A percentile compares a stretch with the other conserved stretches of the same genome.
These are phyloP conservation scores for Entomortierella chlamydospora DNA, from an alignment of 192 early-diverging fungal species.

Conservation along the genomic window DNA sequence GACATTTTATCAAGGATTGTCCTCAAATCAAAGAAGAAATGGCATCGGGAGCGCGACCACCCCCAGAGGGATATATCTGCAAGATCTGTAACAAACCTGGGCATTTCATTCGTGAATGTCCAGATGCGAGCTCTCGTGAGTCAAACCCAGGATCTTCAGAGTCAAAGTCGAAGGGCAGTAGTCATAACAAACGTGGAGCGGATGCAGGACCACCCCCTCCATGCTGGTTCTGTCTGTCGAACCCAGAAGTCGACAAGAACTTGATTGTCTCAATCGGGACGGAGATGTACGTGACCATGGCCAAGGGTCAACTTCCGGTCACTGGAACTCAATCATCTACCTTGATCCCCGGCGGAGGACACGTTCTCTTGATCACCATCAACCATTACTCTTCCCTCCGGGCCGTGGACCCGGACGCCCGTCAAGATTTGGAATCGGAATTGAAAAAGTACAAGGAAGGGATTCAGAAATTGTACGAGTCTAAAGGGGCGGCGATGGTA, in stretches of 20 bases:
- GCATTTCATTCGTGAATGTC: slow-evolving; percentile 75
- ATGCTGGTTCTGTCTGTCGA: slow-evolving; percentile 98
- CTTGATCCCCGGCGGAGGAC: slow-evolving; percentile 82
- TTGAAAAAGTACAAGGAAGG: slow-evolving; percentile 67
- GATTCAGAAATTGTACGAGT: slow-evolving; percentile 63
- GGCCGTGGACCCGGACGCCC: slow-evolving; percentile 53
- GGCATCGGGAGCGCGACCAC: slow-evolving; percentile 28
- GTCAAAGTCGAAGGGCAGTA: not conserved
- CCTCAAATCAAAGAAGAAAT: slow-evolving; percentile 47
- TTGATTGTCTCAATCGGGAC: slow-evolving; percentile 86
- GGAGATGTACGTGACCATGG: slow-evolving; percentile 85
- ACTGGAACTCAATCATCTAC: slow-evolving; percentile 34
- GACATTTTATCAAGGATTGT: slow-evolving; percentile 68
- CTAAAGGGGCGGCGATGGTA: slow-evolving; percentile 74
- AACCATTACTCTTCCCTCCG: slow-evolving; percentile 62
- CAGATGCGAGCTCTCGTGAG: slow-evolving; percentile 28
- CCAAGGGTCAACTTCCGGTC: slow-evolving; percentile 87
- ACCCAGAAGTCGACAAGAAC: slow-evolving; percentile 90
- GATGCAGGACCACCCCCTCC: slow-evolving; percentile 28
- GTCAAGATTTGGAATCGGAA: slow-evolving; percentile 57
- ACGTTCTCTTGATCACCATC: slow-evolving; percentile 77
- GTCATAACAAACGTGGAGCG: not conserved
- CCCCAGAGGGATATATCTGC: slow-evolving; percentile 69
- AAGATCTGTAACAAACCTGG: slow-evolving; percentile 71
- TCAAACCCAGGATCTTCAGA: not conserved